A percentile compares a stretch with the other conserved stretches of the same genome.
These are phyloP conservation scores for Botryococcus braunii DNA, from an alignment of 163 green algal species.

Conservation along the genomic window DNA sequence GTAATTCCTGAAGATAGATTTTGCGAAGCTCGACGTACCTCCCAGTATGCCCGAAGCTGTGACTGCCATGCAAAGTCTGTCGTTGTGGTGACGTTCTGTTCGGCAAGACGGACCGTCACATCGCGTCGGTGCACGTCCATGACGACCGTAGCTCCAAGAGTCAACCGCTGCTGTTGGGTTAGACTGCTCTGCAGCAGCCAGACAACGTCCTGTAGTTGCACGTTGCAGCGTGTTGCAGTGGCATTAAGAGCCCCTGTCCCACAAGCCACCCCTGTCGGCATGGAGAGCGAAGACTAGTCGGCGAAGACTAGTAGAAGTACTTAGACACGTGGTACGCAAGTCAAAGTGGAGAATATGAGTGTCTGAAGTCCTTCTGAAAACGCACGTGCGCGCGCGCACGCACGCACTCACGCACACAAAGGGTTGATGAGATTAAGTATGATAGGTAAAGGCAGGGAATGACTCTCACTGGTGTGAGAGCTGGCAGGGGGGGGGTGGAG, in stretches of 20 bases:
- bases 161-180: constrained; percentile 51
- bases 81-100: constrained; percentile 40
- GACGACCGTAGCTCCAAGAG: constrained; percentile 60
- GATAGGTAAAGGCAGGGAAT: no score
- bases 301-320: neutral
- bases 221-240: constrained; percentile 34
- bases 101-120: constrained; percentile 40
- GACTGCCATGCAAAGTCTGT: constrained; percentile 67
- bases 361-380: neutral
- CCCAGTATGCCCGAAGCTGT: constrained; percentile 77
- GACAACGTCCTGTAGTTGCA: constrained; percentile 51
- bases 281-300: neutral
- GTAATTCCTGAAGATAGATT: no score
- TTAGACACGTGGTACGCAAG: neutral
- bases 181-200: constrained; percentile 57
- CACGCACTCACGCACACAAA: no score
- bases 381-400: neutral
- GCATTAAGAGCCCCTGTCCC: constrained; percentile 17
- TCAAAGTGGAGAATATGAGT: neutral
- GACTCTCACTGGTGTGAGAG: no score
- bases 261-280: neutral
- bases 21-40: no score
- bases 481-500: no score
- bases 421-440: no score
- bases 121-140: constrained; percentile 74